Base-by-base conservation (phyloP, 352 stramenopile genomes). In the Globisporangium spiculum region DNA sequence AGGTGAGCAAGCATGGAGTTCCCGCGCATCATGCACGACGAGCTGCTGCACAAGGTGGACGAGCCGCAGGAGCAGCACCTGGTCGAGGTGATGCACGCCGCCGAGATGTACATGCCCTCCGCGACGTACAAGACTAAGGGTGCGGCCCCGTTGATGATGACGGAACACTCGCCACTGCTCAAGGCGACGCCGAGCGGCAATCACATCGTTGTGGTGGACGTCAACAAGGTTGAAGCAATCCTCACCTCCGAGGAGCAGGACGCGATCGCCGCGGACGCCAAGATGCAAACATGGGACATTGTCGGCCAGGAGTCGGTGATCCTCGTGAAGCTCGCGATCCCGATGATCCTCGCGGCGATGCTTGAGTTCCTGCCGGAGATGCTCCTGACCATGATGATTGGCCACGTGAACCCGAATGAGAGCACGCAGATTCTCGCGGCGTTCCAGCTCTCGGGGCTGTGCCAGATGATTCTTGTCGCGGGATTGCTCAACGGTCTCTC, bases 41-140 rank as follows among this genome's bases (percentile, higher is more conserved):
- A 84, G 66, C 57, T 86, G 32, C 71, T 88, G 24, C 81, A 78
- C 59, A 63, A 80, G 55, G 69, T 88, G 53, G 79, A 88, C 24
- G 77, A 77, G 32, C 71, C 72, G 32, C 79, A 77, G 61, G 75
- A 78, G 53, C 63, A 75, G 53, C 70, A 86, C 26, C 16, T 78
- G 60, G 69, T 46, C 3, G 20, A 71, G 48, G 55, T 78, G 20
- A 53, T 83, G 22, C 36, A 65, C 7, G 65, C 50, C 27, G 53
- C 68, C 12, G 61, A 66, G 18, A 53, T 57, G 52, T 18, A 53
- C 24, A 26, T 66, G 50, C 55, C 60, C 4, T 68, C 75, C 36
- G 38, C 55, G 27, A 5, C 22, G 20, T 54, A 34, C 58, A 54
- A 63, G 9, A 20, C 9, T n/a, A 32, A 30, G 22, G 7, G 8